These are phyloP conservation scores for Neostapfia colusana DNA, from an alignment of 176 grass and related monocot species.

Conservation along the genomic window DNA sequence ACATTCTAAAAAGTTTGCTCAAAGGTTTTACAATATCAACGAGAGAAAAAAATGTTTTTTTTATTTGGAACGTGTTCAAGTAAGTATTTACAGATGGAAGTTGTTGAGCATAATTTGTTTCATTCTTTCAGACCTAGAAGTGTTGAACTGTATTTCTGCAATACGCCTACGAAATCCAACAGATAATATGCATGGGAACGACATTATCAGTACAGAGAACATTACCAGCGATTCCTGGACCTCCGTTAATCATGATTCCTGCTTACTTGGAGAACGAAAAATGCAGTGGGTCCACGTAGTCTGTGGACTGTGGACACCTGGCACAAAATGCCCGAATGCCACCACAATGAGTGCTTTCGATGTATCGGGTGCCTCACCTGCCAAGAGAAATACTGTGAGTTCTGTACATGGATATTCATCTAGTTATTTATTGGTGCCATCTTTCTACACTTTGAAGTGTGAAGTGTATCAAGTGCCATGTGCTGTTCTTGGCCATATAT, in stretches of 20 bases:
- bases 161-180: conserved; percentile 31
- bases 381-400: conserved; percentile 81
- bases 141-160: conserved; percentile 34
- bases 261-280: conserved; percentile 40
- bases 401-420: conserved; percentile 26
- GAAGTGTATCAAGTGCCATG: neutral
- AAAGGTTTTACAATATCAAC: conserved; percentile 43
- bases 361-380: conserved; percentile 67
- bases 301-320: conserved; percentile 92
- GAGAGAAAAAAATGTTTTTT: conserved; percentile 29
- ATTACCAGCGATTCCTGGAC: conserved; percentile 33
- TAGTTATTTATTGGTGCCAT: conserved; percentile 10
- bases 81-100: conserved; percentile 32
- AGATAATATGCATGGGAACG: neutral
- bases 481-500: conserved; percentile 7
- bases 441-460: conserved; percentile 2
- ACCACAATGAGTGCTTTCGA: conserved; percentile 89
- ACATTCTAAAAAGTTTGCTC: conserved; percentile 67
- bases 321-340: conserved; percentile 88
- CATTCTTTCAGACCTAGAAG: conserved; percentile 22
- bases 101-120: conserved; percentile 34
- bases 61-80: conserved; percentile 29
- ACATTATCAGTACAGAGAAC: neutral
- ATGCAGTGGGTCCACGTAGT: conserved; percentile 92
- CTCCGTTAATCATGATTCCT: conserved; percentile 28